Percentiles rank a stretch among this genome's conserved stretches.
Evolutionary conservation across 2,329 filamentous ascomycete species (phyloP).

Genomic region (Fusarium scirpi): DNA sequence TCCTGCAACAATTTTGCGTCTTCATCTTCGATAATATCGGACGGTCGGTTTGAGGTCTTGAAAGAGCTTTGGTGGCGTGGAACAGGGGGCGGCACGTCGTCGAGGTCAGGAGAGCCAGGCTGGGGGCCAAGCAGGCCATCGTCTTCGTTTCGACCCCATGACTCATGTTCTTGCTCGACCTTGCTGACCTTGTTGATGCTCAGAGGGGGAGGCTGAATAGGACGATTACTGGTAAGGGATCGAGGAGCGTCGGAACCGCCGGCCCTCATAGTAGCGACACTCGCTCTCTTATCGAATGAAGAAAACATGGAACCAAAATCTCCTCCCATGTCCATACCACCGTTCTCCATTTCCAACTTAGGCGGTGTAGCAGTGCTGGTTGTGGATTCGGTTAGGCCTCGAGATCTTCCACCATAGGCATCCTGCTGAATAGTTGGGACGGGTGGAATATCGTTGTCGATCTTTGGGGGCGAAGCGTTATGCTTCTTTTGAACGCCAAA

Average conservation of each 20-base stretch:
- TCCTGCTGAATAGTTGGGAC: conserved; percentile 53
- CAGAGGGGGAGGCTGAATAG: conserved; percentile 58
- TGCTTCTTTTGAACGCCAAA: conserved; percentile 69
- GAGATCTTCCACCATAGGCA: conserved; percentile 53
- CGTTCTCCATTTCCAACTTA: conserved; percentile 59
- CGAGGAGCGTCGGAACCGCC: conserved; percentile 56
- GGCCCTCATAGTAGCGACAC: conserved; percentile 61
- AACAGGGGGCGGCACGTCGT: conserved; percentile 56
- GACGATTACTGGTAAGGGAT: conserved; percentile 60
- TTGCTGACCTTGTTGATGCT: conserved; percentile 60
- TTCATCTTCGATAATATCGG: conserved; percentile 62
- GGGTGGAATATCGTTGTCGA: conserved; percentile 54
- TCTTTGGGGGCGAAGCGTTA: conserved; percentile 46
- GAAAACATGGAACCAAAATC: conserved; percentile 69
- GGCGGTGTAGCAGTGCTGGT: conserved; percentile 65
- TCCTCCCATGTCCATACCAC: conserved; percentile 65
- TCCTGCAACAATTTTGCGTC: conserved; percentile 66
- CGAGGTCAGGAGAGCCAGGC: conserved; percentile 54
- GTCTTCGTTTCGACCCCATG: conserved; percentile 62
- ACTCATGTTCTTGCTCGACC: conserved; percentile 61
- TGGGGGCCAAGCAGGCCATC: conserved; percentile 60
- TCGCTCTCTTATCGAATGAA: conserved; percentile 67
- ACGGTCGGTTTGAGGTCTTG: conserved; percentile 51
- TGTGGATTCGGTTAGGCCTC: conserved; percentile 67
- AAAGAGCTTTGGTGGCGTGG: conserved; percentile 55